These are phyloP conservation scores for Coniella lustricola DNA, from an alignment of 2,329 filamentous ascomycete genomes.

Conservation along the genomic window DNA sequence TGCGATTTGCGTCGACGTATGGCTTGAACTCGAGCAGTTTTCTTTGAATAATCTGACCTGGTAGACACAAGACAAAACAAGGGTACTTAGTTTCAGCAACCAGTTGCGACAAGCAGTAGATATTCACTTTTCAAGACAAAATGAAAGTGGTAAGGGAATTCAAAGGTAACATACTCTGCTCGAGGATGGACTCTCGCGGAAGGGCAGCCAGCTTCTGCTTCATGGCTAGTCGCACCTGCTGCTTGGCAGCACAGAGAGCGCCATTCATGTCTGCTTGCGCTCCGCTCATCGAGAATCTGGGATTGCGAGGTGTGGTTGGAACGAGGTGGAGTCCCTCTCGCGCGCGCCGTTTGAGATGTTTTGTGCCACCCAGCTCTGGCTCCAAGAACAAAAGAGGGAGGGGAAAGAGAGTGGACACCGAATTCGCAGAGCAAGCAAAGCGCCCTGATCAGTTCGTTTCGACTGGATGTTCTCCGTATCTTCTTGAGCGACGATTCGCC, in stretches of 20 bases:
- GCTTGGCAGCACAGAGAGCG: conserved; percentile 62
- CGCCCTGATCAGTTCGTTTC: too few species aligned
- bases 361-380: too few species aligned
- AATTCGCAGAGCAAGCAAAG: too few species aligned
- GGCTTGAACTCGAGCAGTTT: conserved; percentile 61
- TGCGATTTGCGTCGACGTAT: conserved; percentile 65
- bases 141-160: too few species aligned
- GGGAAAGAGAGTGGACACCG: too few species aligned
- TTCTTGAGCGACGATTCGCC: too few species aligned
- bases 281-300: conserved; percentile 10
- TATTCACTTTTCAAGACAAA: too few species aligned
- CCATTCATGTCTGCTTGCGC: conserved; percentile 36
- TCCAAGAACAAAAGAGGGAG: too few species aligned
- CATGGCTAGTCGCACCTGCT: conserved; percentile 65
- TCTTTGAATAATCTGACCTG: conserved; percentile 56
- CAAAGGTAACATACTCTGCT: conserved; percentile 57
- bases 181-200: conserved; percentile 51
- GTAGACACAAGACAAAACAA: conserved; percentile 29
- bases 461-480: too few species aligned
- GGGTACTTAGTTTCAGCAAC: too few species aligned
- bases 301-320: background rate
- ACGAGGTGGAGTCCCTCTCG: background rate
- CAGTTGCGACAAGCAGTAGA: too few species aligned
- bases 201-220: conserved; percentile 58
- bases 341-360: background rate